Percentiles rank a stretch among this genome's conserved stretches.
phyloP scores from a whole-genome alignment of 164 flowering plant species.

The Piper longum region DNA sequence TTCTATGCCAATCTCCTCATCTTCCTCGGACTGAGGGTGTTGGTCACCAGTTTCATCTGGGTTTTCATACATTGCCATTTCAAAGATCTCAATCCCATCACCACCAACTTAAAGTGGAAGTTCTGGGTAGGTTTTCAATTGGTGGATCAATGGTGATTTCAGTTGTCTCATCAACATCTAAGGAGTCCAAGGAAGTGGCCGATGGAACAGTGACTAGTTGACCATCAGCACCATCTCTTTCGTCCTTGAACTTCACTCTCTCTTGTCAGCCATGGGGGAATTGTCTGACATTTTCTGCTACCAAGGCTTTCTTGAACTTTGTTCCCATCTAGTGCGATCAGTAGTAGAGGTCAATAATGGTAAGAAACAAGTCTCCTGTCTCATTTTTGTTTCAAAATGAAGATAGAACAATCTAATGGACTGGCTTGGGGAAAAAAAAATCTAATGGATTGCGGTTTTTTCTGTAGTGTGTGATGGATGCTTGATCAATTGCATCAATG shows the following conservation, averaged over 20 bases:
- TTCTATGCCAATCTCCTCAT: neutral
- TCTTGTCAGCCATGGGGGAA: slow-evolving; percentile 56
- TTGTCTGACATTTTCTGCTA: slow-evolving; percentile 44
- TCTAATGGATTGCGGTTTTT: neutral
- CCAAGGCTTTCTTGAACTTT: slow-evolving; percentile 47
- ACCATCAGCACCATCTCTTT: slow-evolving; percentile 6
- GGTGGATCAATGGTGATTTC: slow-evolving; percentile 1
- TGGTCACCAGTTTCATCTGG: neutral
- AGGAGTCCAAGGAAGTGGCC: slow-evolving; percentile 16
- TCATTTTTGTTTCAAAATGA: too few species aligned
- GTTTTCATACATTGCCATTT: neutral
- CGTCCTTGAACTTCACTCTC: slow-evolving; percentile 32
- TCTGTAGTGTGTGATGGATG: neutral
- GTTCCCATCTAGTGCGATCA: slow-evolving; percentile 61
- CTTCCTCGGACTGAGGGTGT: neutral
- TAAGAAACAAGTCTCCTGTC: too few species aligned
- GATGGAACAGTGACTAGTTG: slow-evolving; percentile 16
- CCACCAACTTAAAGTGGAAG: slow-evolving; percentile 14
- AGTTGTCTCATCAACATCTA: slow-evolving; percentile 8
- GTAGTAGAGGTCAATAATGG: neutral
- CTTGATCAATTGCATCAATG: neutral
- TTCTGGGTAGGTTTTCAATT: slow-evolving; percentile 3
- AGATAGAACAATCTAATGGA: too few species aligned
- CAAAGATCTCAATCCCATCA: slow-evolving; percentile 8
- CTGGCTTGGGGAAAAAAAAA: too few species aligned